Evolutionary conservation across 306 rosid species (phyloP).

Genomic region (Prunus fruticosa): DNA sequence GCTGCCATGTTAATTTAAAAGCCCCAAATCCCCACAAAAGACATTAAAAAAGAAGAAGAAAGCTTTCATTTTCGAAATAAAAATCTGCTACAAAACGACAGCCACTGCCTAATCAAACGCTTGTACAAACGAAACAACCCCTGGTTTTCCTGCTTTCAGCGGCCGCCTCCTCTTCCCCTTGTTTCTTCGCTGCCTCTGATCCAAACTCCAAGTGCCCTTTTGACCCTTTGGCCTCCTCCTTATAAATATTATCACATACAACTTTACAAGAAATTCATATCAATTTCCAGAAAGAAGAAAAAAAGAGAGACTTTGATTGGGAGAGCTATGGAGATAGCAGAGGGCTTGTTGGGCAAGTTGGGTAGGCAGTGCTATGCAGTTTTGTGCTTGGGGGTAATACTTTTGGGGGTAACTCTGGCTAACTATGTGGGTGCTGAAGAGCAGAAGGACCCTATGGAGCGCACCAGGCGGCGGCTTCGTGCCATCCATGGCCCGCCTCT

Average conservation of each 20-base stretch:
- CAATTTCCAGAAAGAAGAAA: not conserved
- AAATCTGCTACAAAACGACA: conserved; percentile 22
- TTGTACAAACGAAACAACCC: not conserved
- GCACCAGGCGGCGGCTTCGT: conserved; percentile 23
- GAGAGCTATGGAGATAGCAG: conserved; percentile 6
- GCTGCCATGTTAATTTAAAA: not conserved
- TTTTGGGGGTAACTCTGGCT: conserved; percentile 24
- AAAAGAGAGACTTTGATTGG: not conserved
- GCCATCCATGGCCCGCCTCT: conserved; percentile 17
- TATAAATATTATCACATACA: not conserved
- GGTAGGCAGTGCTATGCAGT: conserved; percentile 35
- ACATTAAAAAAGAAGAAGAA: too few relatives aligned
- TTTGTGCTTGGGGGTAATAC: conserved; percentile 40
- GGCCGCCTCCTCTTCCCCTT: not conserved
- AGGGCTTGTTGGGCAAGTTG: conserved; percentile 20
- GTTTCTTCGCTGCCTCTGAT: not conserved
- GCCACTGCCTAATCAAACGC: not conserved
- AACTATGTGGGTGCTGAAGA: conserved; percentile 17
- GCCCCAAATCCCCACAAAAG: too few relatives aligned
- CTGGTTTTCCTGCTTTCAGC: conserved; percentile 13
- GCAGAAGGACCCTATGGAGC: not conserved
- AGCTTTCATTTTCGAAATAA: not conserved
- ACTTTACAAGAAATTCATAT: too few relatives aligned
- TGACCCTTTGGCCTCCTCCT: not conserved
- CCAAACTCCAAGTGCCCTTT: not conserved